Conservation (phyloP, 371 early-diverging fungal species). For the Mortierella sp. region DNA sequence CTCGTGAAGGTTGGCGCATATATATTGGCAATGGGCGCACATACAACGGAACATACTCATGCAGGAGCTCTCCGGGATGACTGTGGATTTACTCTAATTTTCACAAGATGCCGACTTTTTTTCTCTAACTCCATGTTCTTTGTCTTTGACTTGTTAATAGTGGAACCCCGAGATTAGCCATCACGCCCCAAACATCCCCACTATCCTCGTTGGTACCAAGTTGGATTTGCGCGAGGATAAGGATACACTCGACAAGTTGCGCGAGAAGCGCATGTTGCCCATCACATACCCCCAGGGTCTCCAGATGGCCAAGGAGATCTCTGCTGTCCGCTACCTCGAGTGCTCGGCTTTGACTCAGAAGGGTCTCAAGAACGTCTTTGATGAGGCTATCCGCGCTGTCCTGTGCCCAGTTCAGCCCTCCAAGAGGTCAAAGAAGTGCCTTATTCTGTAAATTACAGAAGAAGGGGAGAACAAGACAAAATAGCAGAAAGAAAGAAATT, state of each 20-base stretch:
- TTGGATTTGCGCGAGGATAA: slow-evolving; percentile 96
- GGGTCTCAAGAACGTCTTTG: slow-evolving; percentile 98
- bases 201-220: slow-evolving; percentile 98
- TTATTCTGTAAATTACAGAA: slow-evolving; percentile 69
- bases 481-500: background rate
- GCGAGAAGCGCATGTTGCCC: slow-evolving; percentile 90
- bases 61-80: no score
- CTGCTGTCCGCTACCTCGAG: slow-evolving; percentile 95
- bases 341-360: slow-evolving; percentile 99
- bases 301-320: slow-evolving; percentile 92
- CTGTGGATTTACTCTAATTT: background rate
- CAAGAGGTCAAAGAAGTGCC: slow-evolving; percentile 78
- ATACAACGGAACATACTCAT: background rate
- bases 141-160: slow-evolving; percentile 56
- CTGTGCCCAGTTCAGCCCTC: slow-evolving; percentile 75
- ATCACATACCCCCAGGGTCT: slow-evolving; percentile 92
- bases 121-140: background rate
- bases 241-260: slow-evolving; percentile 89
- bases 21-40: no score
- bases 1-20: no score
- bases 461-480: background rate
- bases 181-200: slow-evolving; percentile 95
- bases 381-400: slow-evolving; percentile 97
- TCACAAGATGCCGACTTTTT: no score
- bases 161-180: slow-evolving; percentile 97